Percentiles rank a stretch among this genome's conserved stretches.
phyloP scores from a whole-genome alignment of 2,329 filamentous ascomycete genomes.

The Dryadomyces sulphureus region DNA sequence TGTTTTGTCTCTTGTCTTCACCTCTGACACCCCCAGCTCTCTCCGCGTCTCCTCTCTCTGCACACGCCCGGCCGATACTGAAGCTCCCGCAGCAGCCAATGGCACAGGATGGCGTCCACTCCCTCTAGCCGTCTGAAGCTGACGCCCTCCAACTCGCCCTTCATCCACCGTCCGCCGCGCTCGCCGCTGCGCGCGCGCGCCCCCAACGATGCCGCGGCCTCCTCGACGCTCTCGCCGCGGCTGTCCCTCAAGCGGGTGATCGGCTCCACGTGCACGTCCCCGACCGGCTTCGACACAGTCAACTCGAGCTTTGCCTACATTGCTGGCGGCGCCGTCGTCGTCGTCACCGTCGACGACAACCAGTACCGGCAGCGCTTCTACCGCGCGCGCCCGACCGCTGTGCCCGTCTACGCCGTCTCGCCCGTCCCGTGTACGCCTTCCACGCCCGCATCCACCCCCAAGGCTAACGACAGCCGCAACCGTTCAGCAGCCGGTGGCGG shows the following conservation, averaged over 20 bases:
- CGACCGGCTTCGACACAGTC: conserved; percentile 75
- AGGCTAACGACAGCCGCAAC: conserved; percentile 49
- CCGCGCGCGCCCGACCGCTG: conserved; percentile 64
- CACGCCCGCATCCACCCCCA: conserved; percentile 39
- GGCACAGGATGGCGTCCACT: conserved; percentile 43
- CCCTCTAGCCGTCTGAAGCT: conserved; percentile 48
- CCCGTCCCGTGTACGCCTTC: conserved; percentile 34
- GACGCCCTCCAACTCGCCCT: conserved; percentile 67
- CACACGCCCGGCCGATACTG: neutral
- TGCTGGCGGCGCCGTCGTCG: conserved; percentile 83
- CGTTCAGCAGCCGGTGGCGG: conserved; percentile 28
- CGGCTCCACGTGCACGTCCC: conserved; percentile 73
- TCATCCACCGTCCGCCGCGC: conserved; percentile 44
- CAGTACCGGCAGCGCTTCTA: conserved; percentile 71
- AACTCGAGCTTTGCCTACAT: conserved; percentile 74
- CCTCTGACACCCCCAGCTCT: no score
- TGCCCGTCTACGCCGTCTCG: conserved; percentile 47
- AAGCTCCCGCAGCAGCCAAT: conserved; percentile 22
- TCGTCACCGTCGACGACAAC: conserved; percentile 63
- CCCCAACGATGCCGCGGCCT: conserved; percentile 22
- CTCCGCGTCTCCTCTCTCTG: neutral
- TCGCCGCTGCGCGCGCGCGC: conserved; percentile 42
- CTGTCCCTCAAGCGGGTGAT: conserved; percentile 73
- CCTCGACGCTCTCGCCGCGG: conserved; percentile 28
- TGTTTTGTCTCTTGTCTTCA: neutral